Evolutionary conservation across 2,329 filamentous ascomycete species (phyloP).

Genomic region (Venturia carpophila): DNA sequence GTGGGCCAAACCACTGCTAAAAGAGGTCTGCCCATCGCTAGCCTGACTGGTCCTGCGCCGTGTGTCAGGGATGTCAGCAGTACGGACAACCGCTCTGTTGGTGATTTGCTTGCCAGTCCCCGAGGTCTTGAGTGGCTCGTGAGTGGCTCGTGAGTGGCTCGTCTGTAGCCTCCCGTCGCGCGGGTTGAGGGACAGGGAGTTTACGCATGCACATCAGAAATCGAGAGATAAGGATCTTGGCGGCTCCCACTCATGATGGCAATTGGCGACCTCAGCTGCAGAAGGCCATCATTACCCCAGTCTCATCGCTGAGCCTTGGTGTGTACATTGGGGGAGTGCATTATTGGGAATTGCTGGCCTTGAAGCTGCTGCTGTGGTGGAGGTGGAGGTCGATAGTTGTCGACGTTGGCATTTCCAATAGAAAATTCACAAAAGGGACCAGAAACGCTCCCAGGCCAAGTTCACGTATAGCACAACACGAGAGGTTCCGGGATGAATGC

Average conservation of each 20-base stretch:
- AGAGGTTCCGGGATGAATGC: not conserved
- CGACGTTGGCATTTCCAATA: not conserved
- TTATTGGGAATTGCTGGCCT: not conserved
- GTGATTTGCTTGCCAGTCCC: not conserved
- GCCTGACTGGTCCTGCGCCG: not conserved
- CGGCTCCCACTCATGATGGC: not conserved
- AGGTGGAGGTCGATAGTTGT: not conserved
- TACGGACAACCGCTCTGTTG: not conserved
- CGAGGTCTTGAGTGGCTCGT: not conserved
- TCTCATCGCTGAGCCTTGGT: not conserved
- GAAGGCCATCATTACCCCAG: slow-evolving; percentile 11
- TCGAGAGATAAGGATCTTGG: slow-evolving; percentile 13
- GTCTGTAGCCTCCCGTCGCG: not conserved
- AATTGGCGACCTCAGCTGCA: not conserved
- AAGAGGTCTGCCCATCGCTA: not conserved
- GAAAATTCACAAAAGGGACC: not conserved
- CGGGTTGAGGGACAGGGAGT: not conserved
- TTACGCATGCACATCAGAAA: slow-evolving; percentile 10
- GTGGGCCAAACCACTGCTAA: not conserved
- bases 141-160: not conserved
- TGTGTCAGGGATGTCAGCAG: not conserved
- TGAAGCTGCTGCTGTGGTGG: not conserved
- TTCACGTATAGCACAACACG: not conserved
- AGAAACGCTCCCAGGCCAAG: not conserved
- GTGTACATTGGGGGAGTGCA: not conserved